These are phyloP conservation scores for Zoysia matrella DNA, from an alignment of 202 grass and related monocot species.

Conservation along the genomic window DNA sequence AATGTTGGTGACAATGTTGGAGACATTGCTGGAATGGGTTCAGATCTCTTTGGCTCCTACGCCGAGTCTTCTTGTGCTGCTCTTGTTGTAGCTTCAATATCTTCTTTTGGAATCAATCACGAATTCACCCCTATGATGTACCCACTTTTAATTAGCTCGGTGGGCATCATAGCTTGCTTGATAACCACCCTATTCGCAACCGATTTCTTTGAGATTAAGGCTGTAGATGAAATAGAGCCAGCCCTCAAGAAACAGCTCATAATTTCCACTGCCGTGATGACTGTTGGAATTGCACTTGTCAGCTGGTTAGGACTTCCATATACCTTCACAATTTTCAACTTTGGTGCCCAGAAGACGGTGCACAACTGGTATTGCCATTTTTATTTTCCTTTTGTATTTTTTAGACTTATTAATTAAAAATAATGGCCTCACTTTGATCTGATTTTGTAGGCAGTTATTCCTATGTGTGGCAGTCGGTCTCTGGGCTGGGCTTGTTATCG, in stretches of 20 bases:
- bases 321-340: constrained; percentile 91
- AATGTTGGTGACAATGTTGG: constrained; percentile 98
- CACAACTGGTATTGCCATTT: constrained; percentile 72
- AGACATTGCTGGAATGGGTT: constrained; percentile 96
- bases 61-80: constrained; percentile 91
- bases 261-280: constrained; percentile 85
- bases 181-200: constrained; percentile 92
- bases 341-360: constrained; percentile 86
- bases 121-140: constrained; percentile 83
- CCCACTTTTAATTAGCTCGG: constrained; percentile 82
- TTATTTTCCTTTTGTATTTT: constrained; percentile 25
- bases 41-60: constrained; percentile 93
- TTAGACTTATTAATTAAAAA: constrained; percentile 4
- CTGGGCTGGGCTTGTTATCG: constrained; percentile 89
- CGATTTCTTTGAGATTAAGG: constrained; percentile 83
- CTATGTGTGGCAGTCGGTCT: no score
- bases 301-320: constrained; percentile 90
- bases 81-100: constrained; percentile 89
- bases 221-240: constrained; percentile 85
- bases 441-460: constrained; percentile 65
- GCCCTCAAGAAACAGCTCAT: constrained; percentile 78
- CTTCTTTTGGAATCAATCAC: constrained; percentile 94
- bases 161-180: constrained; percentile 93
- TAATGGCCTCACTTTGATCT: constrained; percentile 27
- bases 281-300: constrained; percentile 77